phyloP scores from a whole-genome alignment of 2,329 filamentous ascomycete genomes.

The Ceratocystis alfenasii region DNA sequence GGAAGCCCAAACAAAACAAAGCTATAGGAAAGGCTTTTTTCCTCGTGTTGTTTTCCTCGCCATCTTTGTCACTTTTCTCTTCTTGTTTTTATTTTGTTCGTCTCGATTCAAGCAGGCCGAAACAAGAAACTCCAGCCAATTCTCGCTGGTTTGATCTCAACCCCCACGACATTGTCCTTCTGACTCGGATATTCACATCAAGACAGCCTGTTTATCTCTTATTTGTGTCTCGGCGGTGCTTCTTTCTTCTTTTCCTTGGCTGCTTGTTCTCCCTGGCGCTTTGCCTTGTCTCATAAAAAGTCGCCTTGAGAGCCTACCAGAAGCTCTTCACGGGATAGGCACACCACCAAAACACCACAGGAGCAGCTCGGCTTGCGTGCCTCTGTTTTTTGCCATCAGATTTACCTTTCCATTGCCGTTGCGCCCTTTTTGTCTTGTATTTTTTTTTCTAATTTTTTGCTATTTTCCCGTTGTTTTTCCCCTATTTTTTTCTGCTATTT shows the following conservation, averaged over 20 bases:
- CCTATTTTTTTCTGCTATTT: background rate
- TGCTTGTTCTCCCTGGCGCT: background rate
- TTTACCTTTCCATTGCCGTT: background rate
- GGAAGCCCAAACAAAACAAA: too few relatives aligned
- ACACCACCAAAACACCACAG: background rate
- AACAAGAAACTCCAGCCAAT: background rate
- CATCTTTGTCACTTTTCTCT: background rate
- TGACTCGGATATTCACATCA: slow-evolving; percentile 7
- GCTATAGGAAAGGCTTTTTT: background rate
- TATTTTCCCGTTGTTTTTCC: background rate
- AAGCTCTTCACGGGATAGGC: background rate
- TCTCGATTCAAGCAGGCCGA: background rate
- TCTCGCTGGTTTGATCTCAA: background rate
- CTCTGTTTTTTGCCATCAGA: too few relatives aligned
- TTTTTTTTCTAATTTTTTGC: background rate
- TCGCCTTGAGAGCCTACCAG: background rate
- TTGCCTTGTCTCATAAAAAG: background rate
- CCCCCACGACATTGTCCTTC: background rate
- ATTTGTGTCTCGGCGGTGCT: background rate
- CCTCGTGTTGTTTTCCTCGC: background rate
- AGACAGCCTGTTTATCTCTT: background rate
- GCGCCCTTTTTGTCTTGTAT: background rate
- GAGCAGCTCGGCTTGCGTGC: too few relatives aligned
- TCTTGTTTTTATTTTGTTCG: background rate
- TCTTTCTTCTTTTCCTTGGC: background rate